phyloP scores from a whole-genome alignment of 257 asterid genomes.

The Vinca minor region DNA sequence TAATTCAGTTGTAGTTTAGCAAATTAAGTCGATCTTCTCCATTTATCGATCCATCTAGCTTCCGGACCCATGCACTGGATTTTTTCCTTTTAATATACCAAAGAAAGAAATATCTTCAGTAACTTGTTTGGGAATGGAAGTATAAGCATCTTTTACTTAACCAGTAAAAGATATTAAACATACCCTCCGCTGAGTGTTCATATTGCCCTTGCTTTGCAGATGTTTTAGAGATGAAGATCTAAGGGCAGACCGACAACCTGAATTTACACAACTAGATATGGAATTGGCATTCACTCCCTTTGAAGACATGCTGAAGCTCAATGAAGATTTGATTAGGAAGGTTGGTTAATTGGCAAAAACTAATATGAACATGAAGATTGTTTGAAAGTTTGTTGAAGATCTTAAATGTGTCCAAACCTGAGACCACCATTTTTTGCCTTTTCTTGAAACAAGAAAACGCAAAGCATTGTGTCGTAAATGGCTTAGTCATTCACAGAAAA shows the following conservation, averaged over 20 bases:
- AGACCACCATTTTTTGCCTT: neutral
- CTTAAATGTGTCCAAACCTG: neutral
- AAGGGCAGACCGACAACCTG: slow-evolving; percentile 98
- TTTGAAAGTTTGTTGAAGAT: neutral
- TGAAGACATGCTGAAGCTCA: slow-evolving; percentile 90
- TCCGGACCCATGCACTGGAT: slow-evolving; percentile 1
- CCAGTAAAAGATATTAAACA: neutral
- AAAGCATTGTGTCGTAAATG: neutral
- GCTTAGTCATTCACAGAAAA: neutral
- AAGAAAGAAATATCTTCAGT: neutral
- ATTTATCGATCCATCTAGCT: neutral
- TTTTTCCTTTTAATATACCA: neutral
- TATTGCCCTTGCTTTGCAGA: slow-evolving; percentile 37
- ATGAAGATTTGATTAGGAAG: slow-evolving; percentile 95
- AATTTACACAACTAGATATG: slow-evolving; percentile 93
- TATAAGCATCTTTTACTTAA: neutral
- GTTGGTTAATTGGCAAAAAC: slow-evolving; percentile 21
- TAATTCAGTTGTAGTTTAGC: slow-evolving; percentile 17
- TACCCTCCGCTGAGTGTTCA: neutral
- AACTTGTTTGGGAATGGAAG: neutral
- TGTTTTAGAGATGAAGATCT: slow-evolving; percentile 99
- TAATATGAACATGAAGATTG: neutral
- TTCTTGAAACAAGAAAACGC: neutral
- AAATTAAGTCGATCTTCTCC: neutral
- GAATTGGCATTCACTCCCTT: slow-evolving; percentile 93